These are phyloP conservation scores for Collybia sordida DNA, from an alignment of 768 basidiomycete species.

Conservation along the genomic window DNA sequence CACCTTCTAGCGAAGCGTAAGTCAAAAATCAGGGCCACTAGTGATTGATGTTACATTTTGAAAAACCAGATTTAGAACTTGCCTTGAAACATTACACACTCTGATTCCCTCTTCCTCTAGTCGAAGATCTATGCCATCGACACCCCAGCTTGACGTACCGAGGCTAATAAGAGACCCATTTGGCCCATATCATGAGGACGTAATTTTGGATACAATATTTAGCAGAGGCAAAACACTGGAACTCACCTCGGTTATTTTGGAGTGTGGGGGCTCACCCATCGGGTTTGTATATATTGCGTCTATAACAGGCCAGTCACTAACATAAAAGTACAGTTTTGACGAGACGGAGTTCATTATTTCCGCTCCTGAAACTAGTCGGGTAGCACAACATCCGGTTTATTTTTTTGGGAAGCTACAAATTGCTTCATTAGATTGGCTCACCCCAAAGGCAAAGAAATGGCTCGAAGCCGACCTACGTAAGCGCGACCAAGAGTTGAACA, in stretches of 20 bases:
- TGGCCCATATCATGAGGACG: conserved; percentile 30
- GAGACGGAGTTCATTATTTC: conserved; percentile 39
- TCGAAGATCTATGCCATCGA: not conserved
- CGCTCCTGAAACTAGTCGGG: conserved; percentile 21
- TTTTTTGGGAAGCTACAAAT: conserved; percentile 56
- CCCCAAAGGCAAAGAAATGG: conserved; percentile 36
- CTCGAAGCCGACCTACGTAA: conserved; percentile 45
- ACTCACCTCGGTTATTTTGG: conserved; percentile 13
- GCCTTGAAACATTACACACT: too few species aligned
- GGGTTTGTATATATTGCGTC: conserved; percentile 12
- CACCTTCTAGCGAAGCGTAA: too few species aligned
- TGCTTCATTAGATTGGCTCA: conserved; percentile 46
- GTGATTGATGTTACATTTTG: too few species aligned
- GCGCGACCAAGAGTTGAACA: conserved; percentile 30
- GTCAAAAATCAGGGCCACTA: too few species aligned
- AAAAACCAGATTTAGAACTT: too few species aligned
- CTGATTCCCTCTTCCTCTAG: not conserved
- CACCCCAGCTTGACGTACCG: conserved; percentile 9
- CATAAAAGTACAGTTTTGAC: conserved; percentile 36
- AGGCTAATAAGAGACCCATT: conserved; percentile 24
- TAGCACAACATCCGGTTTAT: conserved; percentile 30
- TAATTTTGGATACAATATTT: conserved; percentile 20
- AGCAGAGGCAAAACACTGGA: conserved; percentile 5
- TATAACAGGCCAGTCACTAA: not conserved
- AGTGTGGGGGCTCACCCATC: conserved; percentile 13